Evolutionary conservation across 352 stramenopile species (phyloP).

Genomic region (Phytophthora boehmeriae): DNA sequence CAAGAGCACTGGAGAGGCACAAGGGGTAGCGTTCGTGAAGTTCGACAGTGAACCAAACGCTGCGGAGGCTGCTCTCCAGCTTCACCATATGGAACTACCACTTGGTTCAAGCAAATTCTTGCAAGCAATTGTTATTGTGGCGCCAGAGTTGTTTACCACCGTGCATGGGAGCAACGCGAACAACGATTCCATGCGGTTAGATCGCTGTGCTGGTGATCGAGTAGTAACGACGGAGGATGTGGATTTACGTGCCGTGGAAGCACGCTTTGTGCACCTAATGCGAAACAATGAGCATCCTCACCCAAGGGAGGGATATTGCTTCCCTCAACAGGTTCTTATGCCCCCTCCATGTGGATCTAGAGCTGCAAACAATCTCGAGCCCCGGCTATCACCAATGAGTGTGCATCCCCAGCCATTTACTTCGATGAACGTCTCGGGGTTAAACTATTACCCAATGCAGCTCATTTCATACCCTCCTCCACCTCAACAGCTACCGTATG

Average conservation of each 20-base stretch:
- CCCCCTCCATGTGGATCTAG: constrained; percentile 9
- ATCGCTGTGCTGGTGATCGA: constrained; percentile 21
- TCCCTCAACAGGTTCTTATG: constrained; percentile 18
- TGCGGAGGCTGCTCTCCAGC: constrained; percentile 44
- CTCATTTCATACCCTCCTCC: constrained; percentile 30
- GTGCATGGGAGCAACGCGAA: constrained; percentile 43
- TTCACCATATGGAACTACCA: constrained; percentile 71
- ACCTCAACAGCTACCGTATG: constrained; percentile 24
- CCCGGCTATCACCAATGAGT: constrained; percentile 19
- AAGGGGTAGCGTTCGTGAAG: constrained; percentile 79
- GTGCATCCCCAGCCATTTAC: constrained; percentile 18
- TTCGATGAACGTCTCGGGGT: constrained; percentile 7
- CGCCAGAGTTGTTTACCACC: constrained; percentile 71
- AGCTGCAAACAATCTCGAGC: constrained; percentile 5
- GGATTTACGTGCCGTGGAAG: constrained; percentile 76
- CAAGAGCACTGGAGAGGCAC: constrained; percentile 60
- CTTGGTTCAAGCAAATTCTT: constrained; percentile 52
- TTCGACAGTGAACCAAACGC: constrained; percentile 64
- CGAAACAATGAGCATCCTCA: constrained; percentile 50
- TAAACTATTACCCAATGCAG: constrained; percentile 42
- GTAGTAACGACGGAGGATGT: constrained; percentile 54
- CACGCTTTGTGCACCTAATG: constrained; percentile 85
- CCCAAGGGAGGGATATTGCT: constrained; percentile 25
- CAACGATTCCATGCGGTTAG: constrained; percentile 31
- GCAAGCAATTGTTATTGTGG: constrained; percentile 71